Evolutionary conservation across 2,329 filamentous ascomycete genomes (phyloP).

Genomic region (Aspergillus pseudoglaucus): DNA sequence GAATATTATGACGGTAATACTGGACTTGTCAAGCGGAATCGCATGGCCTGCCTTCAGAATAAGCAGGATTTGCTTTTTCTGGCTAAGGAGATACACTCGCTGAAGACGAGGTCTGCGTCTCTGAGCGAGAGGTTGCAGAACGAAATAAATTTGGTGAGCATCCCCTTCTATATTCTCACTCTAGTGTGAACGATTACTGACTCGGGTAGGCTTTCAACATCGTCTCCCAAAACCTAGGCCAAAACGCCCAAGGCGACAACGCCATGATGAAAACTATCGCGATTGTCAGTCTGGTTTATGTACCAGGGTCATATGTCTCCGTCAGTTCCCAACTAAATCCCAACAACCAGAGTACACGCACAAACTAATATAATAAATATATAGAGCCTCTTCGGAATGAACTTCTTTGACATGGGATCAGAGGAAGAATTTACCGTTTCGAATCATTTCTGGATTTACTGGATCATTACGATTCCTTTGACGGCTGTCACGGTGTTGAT

Average conservation of each 20-base stretch:
- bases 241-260: conserved; percentile 18
- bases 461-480: conserved; percentile 23
- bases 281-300: conserved; percentile 20
- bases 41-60: conserved; percentile 1
- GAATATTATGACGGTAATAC: conserved; percentile 1
- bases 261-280: conserved; percentile 26
- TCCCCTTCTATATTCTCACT: not conserved
- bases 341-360: too few species aligned
- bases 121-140: conserved; percentile 25
- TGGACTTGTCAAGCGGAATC: not conserved
- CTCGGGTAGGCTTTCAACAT: conserved; percentile 24
- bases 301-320: conserved; percentile 26
- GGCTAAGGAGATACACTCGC: conserved; percentile 21
- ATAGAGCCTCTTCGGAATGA: conserved; percentile 29
- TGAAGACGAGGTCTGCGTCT: conserved; percentile 20
- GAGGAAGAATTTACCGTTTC: conserved; percentile 17
- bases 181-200: not conserved
- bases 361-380: not conserved
- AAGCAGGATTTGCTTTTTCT: conserved; percentile 12
- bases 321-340: conserved; percentile 10
- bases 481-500: conserved; percentile 19
- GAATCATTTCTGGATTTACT: conserved; percentile 26
- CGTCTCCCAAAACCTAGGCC: conserved; percentile 23
- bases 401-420: conserved; percentile 26
- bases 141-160: conserved; percentile 27